A percentile compares a stretch with the other conserved stretches of the same genome.
Evolutionary conservation across 2,329 filamentous ascomycete species (phyloP).

Genomic region (Pseudocercospora fijiensis): DNA sequence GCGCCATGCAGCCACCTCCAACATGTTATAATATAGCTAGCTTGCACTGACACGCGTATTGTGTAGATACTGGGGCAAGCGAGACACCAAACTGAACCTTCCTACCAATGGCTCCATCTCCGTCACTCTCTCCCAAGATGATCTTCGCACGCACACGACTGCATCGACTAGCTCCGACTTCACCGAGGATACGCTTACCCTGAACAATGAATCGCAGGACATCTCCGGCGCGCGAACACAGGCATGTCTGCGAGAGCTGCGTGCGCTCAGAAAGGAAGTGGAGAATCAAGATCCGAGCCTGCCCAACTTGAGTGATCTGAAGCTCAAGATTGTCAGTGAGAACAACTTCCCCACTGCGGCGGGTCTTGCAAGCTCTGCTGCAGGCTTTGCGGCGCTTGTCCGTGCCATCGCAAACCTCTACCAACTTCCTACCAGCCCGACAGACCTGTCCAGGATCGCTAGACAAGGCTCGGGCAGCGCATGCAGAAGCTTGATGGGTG

Average conservation of each 20-base stretch:
- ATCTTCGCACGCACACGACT: constrained; percentile 93
- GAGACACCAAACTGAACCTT: constrained; percentile 80
- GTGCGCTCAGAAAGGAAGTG: constrained; percentile 70
- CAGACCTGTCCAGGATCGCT: constrained; percentile 83
- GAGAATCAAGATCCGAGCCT: constrained; percentile 70
- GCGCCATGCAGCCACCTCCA: constrained; percentile 25
- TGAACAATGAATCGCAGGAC: constrained; percentile 82
- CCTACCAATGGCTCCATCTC: constrained; percentile 97
- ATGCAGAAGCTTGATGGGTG: constrained; percentile 88
- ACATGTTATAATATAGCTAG: constrained; percentile 23
- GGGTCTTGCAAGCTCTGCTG: constrained; percentile 69
- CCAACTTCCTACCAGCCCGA: constrained; percentile 70
- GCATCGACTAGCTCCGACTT: constrained; percentile 81
- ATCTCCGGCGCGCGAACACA: constrained; percentile 87
- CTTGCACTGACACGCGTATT: constrained; percentile 9
- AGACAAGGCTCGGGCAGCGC: constrained; percentile 93
- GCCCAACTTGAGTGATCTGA: constrained; percentile 75
- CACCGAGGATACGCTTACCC: constrained; percentile 68
- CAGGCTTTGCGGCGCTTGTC: constrained; percentile 67
- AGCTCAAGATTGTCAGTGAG: constrained; percentile 84
- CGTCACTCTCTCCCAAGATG: constrained; percentile 90
- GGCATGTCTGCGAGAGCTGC: constrained; percentile 86
- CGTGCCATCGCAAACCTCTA: constrained; percentile 91
- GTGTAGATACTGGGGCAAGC: constrained; percentile 88
- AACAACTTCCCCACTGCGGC: constrained; percentile 99